Percentiles rank a stretch among this genome's conserved stretches.
phyloP scores from a whole-genome alignment of 2,329 filamentous ascomycete genomes.

The Stagonosporopsis cucurbitacearum region DNA sequence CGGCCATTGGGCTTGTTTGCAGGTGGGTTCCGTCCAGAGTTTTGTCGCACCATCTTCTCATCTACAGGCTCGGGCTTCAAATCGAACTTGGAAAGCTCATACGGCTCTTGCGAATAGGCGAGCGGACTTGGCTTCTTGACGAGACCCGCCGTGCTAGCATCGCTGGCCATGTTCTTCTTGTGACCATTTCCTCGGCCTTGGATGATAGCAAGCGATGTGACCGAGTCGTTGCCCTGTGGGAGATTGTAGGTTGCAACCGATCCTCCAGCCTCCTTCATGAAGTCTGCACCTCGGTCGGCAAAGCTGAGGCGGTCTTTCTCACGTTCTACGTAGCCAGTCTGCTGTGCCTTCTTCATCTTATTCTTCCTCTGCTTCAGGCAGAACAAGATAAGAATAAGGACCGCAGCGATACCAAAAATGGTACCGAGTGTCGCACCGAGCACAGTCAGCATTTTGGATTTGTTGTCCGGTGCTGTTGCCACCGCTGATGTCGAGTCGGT shows the following conservation, averaged over 20 bases:
- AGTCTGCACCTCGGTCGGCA: constrained; percentile 58
- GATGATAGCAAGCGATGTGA: constrained; percentile 57
- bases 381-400: constrained; percentile 76
- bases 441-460: constrained; percentile 64
- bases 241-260: constrained; percentile 46
- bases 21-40: constrained; percentile 38
- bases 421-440: constrained; percentile 83
- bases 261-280: constrained; percentile 60
- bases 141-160: constrained; percentile 65
- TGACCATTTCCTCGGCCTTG: constrained; percentile 61
- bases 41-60: constrained; percentile 46
- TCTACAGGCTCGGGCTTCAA: constrained; percentile 43
- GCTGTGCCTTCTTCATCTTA: constrained; percentile 64
- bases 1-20: constrained; percentile 30
- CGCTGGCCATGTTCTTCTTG: constrained; percentile 62
- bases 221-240: constrained; percentile 44
- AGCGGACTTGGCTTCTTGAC: constrained; percentile 60
- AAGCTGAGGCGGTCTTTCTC: constrained; percentile 57
- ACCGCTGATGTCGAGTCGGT: constrained; percentile 45
- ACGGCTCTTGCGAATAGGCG: constrained; percentile 48
- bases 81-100: constrained; percentile 56
- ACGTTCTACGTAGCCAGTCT: constrained; percentile 57
- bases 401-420: constrained; percentile 73
- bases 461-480: constrained; percentile 42
- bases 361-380: constrained; percentile 68